phyloP scores from a whole-genome alignment of 2,329 filamentous ascomycete species.

The Rosellinia necatrix region DNA sequence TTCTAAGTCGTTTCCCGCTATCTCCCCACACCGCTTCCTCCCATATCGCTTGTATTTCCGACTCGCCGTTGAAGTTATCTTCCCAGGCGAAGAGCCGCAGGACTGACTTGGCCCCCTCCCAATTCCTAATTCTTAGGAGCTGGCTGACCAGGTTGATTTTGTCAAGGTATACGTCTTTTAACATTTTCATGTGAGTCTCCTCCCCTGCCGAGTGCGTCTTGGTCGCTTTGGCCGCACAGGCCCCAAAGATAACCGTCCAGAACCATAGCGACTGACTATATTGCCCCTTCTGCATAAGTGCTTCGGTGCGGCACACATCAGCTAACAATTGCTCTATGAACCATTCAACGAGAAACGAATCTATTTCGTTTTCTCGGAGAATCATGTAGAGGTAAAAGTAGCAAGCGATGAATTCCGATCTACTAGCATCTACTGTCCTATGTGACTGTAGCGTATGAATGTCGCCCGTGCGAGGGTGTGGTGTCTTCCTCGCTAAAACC shows the following conservation, averaged over 20 bases:
- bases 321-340: constrained; percentile 52
- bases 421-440: constrained; percentile 43
- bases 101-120: constrained; percentile 45
- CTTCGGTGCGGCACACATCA: constrained; percentile 49
- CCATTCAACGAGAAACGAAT: constrained; percentile 51
- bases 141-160: constrained; percentile 49
- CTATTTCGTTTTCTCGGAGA: constrained; percentile 47
- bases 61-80: constrained; percentile 48
- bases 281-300: constrained; percentile 45
- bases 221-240: constrained; percentile 47
- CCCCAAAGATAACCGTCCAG: constrained; percentile 52
- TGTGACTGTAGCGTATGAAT: constrained; percentile 18
- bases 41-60: constrained; percentile 48
- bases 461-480: constrained; percentile 27
- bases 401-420: constrained; percentile 52
- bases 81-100: constrained; percentile 47
- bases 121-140: constrained; percentile 45
- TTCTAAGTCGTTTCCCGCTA: constrained; percentile 26
- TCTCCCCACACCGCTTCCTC: constrained; percentile 44
- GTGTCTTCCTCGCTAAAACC: constrained; percentile 35
- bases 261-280: constrained; percentile 52
- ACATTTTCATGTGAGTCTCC: constrained; percentile 45
- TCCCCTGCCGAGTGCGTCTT: constrained; percentile 44
- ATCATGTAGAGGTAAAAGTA: constrained; percentile 54
- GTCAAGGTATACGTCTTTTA: constrained; percentile 45